Percentiles rank a stretch among this genome's conserved stretches.
These are phyloP conservation scores for Gracilaria gracilis DNA, from an alignment of 23 red algal genomes.

Conservation along the genomic window DNA sequence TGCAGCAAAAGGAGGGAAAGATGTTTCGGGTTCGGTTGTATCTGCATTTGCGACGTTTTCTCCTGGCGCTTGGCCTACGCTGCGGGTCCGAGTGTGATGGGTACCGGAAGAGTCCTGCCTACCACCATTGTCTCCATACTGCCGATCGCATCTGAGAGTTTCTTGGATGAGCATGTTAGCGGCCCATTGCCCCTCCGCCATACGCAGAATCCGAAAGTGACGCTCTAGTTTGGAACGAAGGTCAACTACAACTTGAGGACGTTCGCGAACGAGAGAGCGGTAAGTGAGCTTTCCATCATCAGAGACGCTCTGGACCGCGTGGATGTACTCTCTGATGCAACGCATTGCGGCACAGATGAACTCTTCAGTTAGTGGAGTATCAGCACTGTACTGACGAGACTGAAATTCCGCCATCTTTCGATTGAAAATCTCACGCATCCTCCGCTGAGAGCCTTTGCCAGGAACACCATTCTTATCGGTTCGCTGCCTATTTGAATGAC, in stretches of 20 bases:
- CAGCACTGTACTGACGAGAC: neutral
- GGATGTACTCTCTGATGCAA: neutral
- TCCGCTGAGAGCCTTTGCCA: constrained; percentile 11
- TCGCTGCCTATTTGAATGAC: constrained; percentile 33
- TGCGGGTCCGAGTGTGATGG: neutral
- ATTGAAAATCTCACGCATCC: constrained; percentile 35
- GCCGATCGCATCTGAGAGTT: neutral
- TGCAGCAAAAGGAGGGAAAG: too few relatives aligned
- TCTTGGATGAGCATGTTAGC: constrained; percentile 9
- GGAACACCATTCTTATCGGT: neutral
- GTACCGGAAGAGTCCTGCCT: neutral
- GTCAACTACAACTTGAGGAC: neutral
- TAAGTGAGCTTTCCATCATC: constrained; percentile 13
- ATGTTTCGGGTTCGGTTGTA: neutral
- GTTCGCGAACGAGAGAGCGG: neutral
- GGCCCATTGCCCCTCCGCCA: constrained; percentile 17
- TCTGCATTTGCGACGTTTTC: neutral
- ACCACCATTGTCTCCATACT: neutral
- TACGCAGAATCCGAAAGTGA: constrained; percentile 9
- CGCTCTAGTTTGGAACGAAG: constrained; percentile 23
- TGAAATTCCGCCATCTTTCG: neutral
- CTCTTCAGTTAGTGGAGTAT: neutral
- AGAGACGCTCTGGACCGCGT: neutral
- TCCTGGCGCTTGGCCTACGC: neutral
- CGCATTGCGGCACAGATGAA: neutral